phyloP scores from a whole-genome alignment of 345 rosid species.

The Gossypium thurberi region DNA sequence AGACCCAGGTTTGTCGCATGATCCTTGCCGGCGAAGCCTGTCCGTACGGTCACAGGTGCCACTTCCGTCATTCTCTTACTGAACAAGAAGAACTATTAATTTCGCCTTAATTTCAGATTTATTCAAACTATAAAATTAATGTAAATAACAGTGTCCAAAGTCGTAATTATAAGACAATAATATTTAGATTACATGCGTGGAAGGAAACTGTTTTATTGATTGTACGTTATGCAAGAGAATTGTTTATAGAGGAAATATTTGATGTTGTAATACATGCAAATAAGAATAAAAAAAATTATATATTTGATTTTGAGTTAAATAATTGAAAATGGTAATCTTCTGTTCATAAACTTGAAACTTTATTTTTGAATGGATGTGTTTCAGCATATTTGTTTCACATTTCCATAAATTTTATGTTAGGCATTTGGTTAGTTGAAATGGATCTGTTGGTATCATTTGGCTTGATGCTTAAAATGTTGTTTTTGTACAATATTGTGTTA shows the following conservation, averaged over 20 bases:
- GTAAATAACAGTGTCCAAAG: neutral
- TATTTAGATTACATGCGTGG: neutral
- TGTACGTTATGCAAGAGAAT: neutral
- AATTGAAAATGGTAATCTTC: neutral
- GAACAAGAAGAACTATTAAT: slow-evolving; percentile 50
- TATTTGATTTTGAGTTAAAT: neutral
- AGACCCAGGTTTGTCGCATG: slow-evolving; percentile 82
- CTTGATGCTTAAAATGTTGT: neutral
- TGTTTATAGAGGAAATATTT: neutral
- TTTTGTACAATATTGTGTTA: neutral
- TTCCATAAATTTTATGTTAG: too few relatives aligned
- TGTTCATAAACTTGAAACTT: neutral
- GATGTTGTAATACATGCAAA: neutral
- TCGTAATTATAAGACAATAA: neutral
- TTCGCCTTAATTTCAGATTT: slow-evolving; percentile 22
- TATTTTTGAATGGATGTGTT: neutral
- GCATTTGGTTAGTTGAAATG: neutral
- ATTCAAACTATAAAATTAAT: neutral
- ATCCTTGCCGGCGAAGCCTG: slow-evolving; percentile 57
- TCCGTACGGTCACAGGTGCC: slow-evolving; percentile 94
- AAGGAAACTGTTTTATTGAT: neutral
- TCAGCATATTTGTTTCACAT: too few relatives aligned
- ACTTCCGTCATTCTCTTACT: slow-evolving; percentile 84
- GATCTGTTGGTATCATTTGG: neutral
- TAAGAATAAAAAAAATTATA: neutral